These are phyloP conservation scores for Trichophaea hybrida DNA, from an alignment of 2,329 filamentous ascomycete species.

Conservation along the genomic window DNA sequence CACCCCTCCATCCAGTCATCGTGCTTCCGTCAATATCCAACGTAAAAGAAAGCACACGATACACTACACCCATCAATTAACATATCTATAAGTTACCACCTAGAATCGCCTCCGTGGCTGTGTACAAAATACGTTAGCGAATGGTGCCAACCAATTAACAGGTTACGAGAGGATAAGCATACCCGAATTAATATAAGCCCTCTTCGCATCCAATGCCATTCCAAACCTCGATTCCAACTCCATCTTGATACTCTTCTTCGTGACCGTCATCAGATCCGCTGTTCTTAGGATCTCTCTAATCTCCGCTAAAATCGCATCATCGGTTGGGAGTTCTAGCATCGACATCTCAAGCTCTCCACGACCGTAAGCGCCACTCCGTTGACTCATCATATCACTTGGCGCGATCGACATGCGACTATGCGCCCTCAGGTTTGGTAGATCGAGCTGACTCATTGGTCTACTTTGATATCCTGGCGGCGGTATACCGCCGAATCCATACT, in stretches of 20 bases:
- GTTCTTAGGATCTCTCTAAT: constrained; percentile 86
- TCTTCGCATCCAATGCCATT: constrained; percentile 69
- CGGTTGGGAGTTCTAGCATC: constrained; percentile 65
- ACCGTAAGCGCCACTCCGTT: constrained; percentile 34
- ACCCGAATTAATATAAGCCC: constrained; percentile 89
- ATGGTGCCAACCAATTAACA: not conserved
- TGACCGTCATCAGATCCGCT: constrained; percentile 92
- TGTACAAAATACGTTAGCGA: constrained; percentile 30
- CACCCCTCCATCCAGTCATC: not conserved
- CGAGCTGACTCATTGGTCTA: constrained; percentile 42
- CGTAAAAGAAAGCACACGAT: not conserved
- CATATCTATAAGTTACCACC: constrained; percentile 53
- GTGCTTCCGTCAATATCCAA: not conserved
- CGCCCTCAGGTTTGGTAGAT: constrained; percentile 40
- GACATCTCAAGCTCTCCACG: constrained; percentile 58
- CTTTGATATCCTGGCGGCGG: constrained; percentile 33
- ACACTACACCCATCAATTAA: not conserved
- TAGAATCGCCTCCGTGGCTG: constrained; percentile 63
- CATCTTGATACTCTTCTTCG: constrained; percentile 93
- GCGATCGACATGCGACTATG: constrained; percentile 66
- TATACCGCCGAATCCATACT: constrained; percentile 28
- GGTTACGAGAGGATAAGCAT: constrained; percentile 33
- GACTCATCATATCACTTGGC: constrained; percentile 55
- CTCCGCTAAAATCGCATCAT: constrained; percentile 81
- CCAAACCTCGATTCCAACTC: constrained; percentile 87